Evolutionary conservation across 768 basidiomycete genomes (phyloP).

Genomic region (Tricholoma terreum): DNA sequence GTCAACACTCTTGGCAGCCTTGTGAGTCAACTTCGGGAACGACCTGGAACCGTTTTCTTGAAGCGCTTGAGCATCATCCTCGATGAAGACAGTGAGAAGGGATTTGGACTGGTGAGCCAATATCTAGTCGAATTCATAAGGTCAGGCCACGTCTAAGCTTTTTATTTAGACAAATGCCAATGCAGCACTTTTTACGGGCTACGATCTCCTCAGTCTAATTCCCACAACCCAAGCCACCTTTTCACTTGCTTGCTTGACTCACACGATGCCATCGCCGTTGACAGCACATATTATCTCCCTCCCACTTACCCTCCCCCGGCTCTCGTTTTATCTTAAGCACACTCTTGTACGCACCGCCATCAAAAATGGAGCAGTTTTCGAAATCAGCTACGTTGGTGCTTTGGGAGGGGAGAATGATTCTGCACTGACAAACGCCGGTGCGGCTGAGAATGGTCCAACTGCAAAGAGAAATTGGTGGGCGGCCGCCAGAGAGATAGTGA

Average conservation of each 20-base stretch:
- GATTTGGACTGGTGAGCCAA: constrained; percentile 67
- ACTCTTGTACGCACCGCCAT: constrained; percentile 79
- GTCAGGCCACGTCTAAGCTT: neutral
- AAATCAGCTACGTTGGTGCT: constrained; percentile 75
- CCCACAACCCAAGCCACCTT: constrained; percentile 74
- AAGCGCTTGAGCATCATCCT: constrained; percentile 79
- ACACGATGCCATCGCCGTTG: constrained; percentile 68
- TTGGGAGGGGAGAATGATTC: constrained; percentile 60
- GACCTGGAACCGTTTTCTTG: constrained; percentile 61
- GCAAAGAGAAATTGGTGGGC: constrained; percentile 87
- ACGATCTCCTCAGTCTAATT: constrained; percentile 74
- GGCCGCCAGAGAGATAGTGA: constrained; percentile 66
- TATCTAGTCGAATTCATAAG: neutral
- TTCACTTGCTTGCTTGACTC: constrained; percentile 76
- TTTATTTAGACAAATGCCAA: constrained; percentile 66
- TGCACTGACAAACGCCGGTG: constrained; percentile 41
- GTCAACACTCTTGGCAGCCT: constrained; percentile 60
- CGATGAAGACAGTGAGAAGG: constrained; percentile 83
- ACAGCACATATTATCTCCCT: constrained; percentile 81
- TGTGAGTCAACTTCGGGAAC: constrained; percentile 54
- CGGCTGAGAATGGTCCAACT: constrained; percentile 47
- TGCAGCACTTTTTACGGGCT: constrained; percentile 54
- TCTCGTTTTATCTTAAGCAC: constrained; percentile 80
- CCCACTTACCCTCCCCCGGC: constrained; percentile 72
- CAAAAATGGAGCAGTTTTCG: constrained; percentile 81